Base-by-base conservation (phyloP, 2,329 filamentous ascomycete species). In the Myotisia sp. region DNA sequence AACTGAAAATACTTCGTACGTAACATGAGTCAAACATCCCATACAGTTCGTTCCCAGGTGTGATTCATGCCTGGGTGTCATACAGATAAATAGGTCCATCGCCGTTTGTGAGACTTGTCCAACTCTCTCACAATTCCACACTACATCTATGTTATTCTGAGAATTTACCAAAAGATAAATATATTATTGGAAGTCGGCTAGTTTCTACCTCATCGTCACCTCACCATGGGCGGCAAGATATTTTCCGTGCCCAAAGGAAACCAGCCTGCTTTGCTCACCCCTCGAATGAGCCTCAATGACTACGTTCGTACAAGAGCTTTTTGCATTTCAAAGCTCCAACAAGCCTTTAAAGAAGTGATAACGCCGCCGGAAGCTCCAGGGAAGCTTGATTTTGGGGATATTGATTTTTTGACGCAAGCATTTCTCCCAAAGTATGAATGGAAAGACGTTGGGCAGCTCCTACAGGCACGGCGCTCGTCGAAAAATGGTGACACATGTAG, bases 181-280 rank as follows among this genome's bases (percentile, higher is more conserved):
- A n/a, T n/a, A n/a, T n/a, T n/a, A n/a, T n/a, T n/a, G n/a, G n/a
- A n/a, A n/a, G n/a, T n/a, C n/a, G n/a, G n/a, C n/a, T n/a, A n/a
- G n/a, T n/a, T n/a, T n/a, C n/a, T n/a, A n/a, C n/a, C n/a, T n/a
- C n/a, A n/a, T n/a, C n/a, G n/a, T n/a, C n/a, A n/a, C n/a, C n/a
- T n/a, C n/a, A n/a, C 22, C 22, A 36, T 36, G 34, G 34, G 34
- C 12, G 34, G 34, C 19, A 36, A 36, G 13, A 20, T 36, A 4
- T 36, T 36, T 23, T 29, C 34, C n/a, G 17, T 21, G 34, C 26
- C 26, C 5, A 30, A 16, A 8, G 34, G 19, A 6, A 17, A 30
- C 14, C n/a, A 22, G 9, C 26, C 34, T 10, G 34, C 27, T 27
- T 21, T 36, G 7, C 18, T 7, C 6, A 36, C 34, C 18, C 34